Evolutionary conservation across 768 basidiomycete species (phyloP).

Genomic region (Pleurotus ostreatus): DNA sequence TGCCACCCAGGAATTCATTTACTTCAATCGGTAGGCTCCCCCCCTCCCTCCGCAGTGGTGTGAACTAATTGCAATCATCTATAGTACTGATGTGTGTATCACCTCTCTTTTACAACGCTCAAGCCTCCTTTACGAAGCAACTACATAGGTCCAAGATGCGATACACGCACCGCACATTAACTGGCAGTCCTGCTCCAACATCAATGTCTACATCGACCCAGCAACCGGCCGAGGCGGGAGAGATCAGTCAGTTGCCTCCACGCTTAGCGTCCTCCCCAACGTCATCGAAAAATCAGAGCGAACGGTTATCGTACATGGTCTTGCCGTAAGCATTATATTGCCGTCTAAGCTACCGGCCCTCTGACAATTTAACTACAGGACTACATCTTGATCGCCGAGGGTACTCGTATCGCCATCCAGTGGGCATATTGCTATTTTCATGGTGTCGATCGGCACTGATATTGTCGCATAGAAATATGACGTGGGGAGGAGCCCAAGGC

Average conservation of each 20-base stretch:
- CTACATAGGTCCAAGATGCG: constrained; percentile 35
- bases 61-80: constrained; percentile 2
- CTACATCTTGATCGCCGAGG: constrained; percentile 40
- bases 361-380: constrained; percentile 20
- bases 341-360: constrained; percentile 25
- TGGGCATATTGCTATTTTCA: constrained; percentile 14
- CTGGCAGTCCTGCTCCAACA: constrained; percentile 53
- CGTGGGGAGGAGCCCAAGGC: constrained; percentile 60
- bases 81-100: constrained; percentile 31
- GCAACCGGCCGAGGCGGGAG: constrained; percentile 27
- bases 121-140: too few relatives aligned
- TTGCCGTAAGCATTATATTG: constrained; percentile 45
- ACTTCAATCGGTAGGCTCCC: constrained; percentile 42
- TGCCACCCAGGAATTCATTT: constrained; percentile 50
- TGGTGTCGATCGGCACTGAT: constrained; percentile 1
- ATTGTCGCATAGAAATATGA: constrained; percentile 30
- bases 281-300: constrained; percentile 68
- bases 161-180: constrained; percentile 64
- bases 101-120: neutral
- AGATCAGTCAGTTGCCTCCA: constrained; percentile 58
- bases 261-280: constrained; percentile 59
- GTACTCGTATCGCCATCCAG: constrained; percentile 54
- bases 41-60: neutral
- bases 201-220: constrained; percentile 49
- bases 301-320: constrained; percentile 63